These are phyloP conservation scores for Metschnikowia continentalis DNA, from an alignment of 805 yeast genomes.

Conservation along the genomic window DNA sequence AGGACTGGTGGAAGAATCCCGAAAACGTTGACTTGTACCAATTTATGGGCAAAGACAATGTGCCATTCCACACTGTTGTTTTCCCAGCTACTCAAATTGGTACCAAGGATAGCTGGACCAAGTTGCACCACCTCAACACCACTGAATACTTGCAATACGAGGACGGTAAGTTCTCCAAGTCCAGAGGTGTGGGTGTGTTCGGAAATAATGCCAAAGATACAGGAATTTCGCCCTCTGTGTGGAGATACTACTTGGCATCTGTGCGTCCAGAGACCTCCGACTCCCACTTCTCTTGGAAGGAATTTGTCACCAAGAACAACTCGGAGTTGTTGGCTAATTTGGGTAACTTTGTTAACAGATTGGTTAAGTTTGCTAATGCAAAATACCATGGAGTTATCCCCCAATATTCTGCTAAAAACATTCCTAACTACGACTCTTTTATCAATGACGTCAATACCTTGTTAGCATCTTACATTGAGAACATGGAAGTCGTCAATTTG, in stretches of 20 bases:
- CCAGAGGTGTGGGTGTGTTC: constrained; percentile 96
- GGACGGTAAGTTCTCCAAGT: constrained; percentile 96
- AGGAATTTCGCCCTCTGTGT: constrained; percentile 85
- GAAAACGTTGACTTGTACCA: constrained; percentile 84
- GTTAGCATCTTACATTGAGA: constrained; percentile 56
- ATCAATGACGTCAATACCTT: constrained; percentile 59
- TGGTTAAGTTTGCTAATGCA: constrained; percentile 83
- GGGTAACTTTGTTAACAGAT: constrained; percentile 94
- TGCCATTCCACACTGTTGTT: constrained; percentile 97
- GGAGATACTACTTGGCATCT: constrained; percentile 94
- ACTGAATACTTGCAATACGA: constrained; percentile 97
- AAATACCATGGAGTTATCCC: constrained; percentile 93
- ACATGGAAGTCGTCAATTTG: constrained; percentile 74
- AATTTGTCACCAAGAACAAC: constrained; percentile 90
- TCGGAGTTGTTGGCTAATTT: constrained; percentile 90
- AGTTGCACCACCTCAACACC: constrained; percentile 83
- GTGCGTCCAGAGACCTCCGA: constrained; percentile 95
- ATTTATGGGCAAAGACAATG: constrained; percentile 99
- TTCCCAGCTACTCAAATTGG: constrained; percentile 94
- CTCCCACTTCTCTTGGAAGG: constrained; percentile 96
- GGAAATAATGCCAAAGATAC: constrained; percentile 96
- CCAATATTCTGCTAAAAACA: constrained; percentile 45
- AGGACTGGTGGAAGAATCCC: constrained; percentile 93
- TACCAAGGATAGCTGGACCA: constrained; percentile 85
- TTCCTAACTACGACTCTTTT: constrained; percentile 43